Base-by-base conservation (phyloP, 192 early-diverging fungal species). In the Dissophora globulifera region DNA sequence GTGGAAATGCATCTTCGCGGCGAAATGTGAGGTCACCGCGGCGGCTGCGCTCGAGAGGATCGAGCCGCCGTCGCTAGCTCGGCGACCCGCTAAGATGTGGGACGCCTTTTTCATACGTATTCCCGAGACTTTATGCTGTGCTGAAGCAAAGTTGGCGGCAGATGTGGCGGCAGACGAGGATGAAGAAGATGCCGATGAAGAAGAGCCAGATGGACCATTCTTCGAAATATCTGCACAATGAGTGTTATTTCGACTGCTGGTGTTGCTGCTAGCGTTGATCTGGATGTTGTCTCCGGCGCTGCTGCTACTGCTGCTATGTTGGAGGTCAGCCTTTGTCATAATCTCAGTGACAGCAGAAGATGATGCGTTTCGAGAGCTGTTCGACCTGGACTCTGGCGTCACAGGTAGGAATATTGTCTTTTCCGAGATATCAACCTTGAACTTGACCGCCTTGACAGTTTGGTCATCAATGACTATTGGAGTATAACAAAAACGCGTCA, bases 21-120 rank as follows among this genome's bases (percentile, higher is more conserved):
- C 51, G 22, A 76, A 54, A 32, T 63, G 62, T 19, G 62, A 50
- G 1, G 61, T 31, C 11, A 74, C 55, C 1, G 70, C 70, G 12
- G 69, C 61, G 0, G 69, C 69, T 5, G 69, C 69, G 32, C 54
- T 64, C 1, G 70, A 76, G 27, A 76, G 62, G 40, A 76, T 76
- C 20, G 72, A 67, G 3, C 72, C 72, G 0, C 72, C 72, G 16
- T 76, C 72, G 11, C 62, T 66, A 11, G 72, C 72, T 3, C 72
- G 57, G n/a, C 72, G 62, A 16, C 48, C 50, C 23, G 65, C 54
- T 12, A 57, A 26, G 13, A 41, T 23, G 2, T 58, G 47, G 2
- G 53, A 9, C 1, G 43, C n/a, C 19, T 50, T 58, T 33, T 51
- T 58, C n/a, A 17, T n/a, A n/a, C n/a, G n/a, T 45, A n/a, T 17